A percentile compares a stretch with the other conserved stretches of the same genome.
phyloP scores from a whole-genome alignment of 106 monocot species.

The Acorus gramineus region DNA sequence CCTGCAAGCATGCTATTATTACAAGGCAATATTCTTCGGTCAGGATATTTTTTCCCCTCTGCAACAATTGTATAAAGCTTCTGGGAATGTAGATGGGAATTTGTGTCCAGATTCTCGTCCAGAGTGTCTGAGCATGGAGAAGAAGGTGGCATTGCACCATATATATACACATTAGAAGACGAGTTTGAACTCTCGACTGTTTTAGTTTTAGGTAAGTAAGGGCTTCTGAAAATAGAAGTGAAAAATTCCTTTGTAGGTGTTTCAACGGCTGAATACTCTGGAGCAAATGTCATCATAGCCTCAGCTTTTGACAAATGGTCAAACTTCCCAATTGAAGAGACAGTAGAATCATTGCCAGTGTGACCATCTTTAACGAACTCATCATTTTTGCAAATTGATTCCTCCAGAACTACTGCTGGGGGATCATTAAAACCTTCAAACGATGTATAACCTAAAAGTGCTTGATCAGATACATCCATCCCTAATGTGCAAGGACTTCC shows the following conservation, averaged over 20 bases:
- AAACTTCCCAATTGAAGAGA: slow-evolving; percentile 37
- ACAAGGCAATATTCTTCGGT: slow-evolving; percentile 14
- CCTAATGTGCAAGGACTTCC: slow-evolving; percentile 30
- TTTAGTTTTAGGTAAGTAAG: slow-evolving; percentile 71
- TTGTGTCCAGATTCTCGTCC: slow-evolving; percentile 38
- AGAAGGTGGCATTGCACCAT: slow-evolving; percentile 43
- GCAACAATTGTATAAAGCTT: slow-evolving; percentile 50
- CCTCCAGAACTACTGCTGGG: slow-evolving; percentile 19
- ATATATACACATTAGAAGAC: slow-evolving; percentile 32
- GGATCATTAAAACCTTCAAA: slow-evolving; percentile 44
- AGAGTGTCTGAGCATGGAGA: slow-evolving; percentile 21
- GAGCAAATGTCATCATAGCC: slow-evolving; percentile 76
- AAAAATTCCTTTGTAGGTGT: slow-evolving; percentile 29
- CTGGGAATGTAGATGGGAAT: slow-evolving; percentile 12
- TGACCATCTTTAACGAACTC: slow-evolving; percentile 30
- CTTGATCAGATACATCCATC: slow-evolving; percentile 52
- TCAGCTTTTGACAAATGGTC: slow-evolving; percentile 68
- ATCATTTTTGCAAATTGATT: slow-evolving; percentile 12
- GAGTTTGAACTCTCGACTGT: slow-evolving; percentile 42
- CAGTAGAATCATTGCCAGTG: slow-evolving; percentile 14
- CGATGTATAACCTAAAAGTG: slow-evolving; percentile 34
- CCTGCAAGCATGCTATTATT: slow-evolving; percentile 18
- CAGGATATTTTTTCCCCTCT: slow-evolving; percentile 22
- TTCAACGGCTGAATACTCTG: slow-evolving; percentile 91
- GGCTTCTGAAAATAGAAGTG: slow-evolving; percentile 49